Percentiles rank a stretch among this genome's conserved stretches.
These are phyloP conservation scores for Craterostigma plantagineum DNA, from an alignment of 257 asterid species.

Conservation along the genomic window DNA sequence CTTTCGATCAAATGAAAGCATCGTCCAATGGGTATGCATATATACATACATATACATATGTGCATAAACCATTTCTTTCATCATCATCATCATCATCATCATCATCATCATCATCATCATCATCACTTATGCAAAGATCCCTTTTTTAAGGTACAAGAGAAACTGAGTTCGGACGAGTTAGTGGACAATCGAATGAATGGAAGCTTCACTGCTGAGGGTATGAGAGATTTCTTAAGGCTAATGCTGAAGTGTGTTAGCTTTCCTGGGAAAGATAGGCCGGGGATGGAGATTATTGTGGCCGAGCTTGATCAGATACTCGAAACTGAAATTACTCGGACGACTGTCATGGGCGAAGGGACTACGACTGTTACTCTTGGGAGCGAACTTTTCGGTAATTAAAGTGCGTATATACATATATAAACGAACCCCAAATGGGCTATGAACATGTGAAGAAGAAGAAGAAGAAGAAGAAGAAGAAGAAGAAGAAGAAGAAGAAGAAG, in stretches of 20 bases:
- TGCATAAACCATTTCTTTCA: too few relatives aligned
- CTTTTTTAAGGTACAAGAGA: constrained; percentile 12
- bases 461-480: too few relatives aligned
- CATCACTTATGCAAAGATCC: too few relatives aligned
- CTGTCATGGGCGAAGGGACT: constrained; percentile 40
- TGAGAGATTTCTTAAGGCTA: constrained; percentile 35
- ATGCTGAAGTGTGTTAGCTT: constrained; percentile 30
- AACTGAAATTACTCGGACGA: constrained; percentile 45
- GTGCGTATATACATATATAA: too few relatives aligned
- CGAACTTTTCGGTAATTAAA: constrained; percentile 31
- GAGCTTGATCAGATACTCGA: constrained; percentile 52
- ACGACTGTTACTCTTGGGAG: constrained; percentile 50
- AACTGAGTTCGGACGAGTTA: constrained; percentile 21
- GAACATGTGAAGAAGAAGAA: too few relatives aligned
- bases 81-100: too few relatives aligned
- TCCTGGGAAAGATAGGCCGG: constrained; percentile 34
- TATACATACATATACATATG: too few relatives aligned
- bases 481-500: too few relatives aligned
- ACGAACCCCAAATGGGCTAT: too few relatives aligned
- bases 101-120: too few relatives aligned
- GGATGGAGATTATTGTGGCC: constrained; percentile 23
- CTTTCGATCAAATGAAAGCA: constrained; percentile 13
- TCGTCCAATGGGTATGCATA: too few relatives aligned
- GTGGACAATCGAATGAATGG: constrained; percentile 28
- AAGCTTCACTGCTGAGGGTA: constrained; percentile 47